Base-by-base conservation (phyloP, 2,329 filamentous ascomycete species). In the Xylaria sp. region DNA sequence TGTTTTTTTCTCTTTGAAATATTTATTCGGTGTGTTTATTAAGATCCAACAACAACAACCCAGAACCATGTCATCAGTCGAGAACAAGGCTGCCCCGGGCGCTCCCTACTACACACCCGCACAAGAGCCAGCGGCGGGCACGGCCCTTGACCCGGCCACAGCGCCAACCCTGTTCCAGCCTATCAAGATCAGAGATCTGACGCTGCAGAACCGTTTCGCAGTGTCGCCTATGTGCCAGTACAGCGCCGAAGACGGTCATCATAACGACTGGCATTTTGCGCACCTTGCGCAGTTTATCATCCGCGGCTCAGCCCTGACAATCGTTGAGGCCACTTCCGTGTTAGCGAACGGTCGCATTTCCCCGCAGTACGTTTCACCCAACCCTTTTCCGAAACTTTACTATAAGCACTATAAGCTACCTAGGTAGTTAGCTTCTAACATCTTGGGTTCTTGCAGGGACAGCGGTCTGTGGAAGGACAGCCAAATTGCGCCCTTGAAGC, bases 381-480 rank as follows among this genome's bases (percentile, higher is more conserved):
- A 10, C 13, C 46, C 10, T 4, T 36, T 25, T 39, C 30, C 36
- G 7, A n/a, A 15, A 0, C 20, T 34, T 8, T 32, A 12, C 41
- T 43, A 43, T 43, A 43, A 43, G 8, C n/a, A n/a, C n/a, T n/a
- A n/a, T n/a, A n/a, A n/a, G n/a, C n/a, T n/a, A n/a, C n/a, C n/a
- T n/a, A n/a, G n/a, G n/a, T n/a, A n/a, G 18, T 2, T 18, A 39
- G 12, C 23, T 32, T 36, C 65, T 67, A 55, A 67, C 53, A 30
- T 23, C n/a, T 0, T 12, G 1, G 4, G n/a, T 30, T 15, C 6
- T 32, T 63, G 23, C n/a, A 67, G 65, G 78, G 92, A 95, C 77
- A 81, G 83, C 13, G 93, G 94, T 0, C 81, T 97, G 8, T 97
- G 94, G 94, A 85, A 91, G 70, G 94, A 97, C 78, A 89, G 86